Evolutionary conservation across 2,329 filamentous ascomycete genomes (phyloP).

Genomic region (Colletotrichum sp.): DNA sequence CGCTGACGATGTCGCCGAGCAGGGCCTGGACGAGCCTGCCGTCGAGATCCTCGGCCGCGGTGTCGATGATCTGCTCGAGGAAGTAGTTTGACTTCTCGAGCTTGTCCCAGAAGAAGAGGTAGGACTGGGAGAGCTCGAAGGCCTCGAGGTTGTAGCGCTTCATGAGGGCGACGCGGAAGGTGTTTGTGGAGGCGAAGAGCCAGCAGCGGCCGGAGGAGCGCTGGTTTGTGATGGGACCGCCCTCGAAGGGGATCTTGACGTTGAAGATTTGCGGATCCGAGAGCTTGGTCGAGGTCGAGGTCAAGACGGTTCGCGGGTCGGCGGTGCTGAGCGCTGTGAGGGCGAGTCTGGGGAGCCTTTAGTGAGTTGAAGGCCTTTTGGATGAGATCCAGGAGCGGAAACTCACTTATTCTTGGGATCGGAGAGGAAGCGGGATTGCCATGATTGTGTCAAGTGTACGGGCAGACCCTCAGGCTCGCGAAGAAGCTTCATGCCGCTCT

Average conservation of each 20-base stretch:
- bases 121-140: slow-evolving; percentile 88
- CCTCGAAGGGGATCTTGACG: slow-evolving; percentile 81
- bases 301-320: slow-evolving; percentile 70
- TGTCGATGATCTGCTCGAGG: slow-evolving; percentile 82
- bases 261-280: slow-evolving; percentile 84
- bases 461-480: slow-evolving; percentile 53
- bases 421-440: slow-evolving; percentile 66
- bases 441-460: slow-evolving; percentile 55
- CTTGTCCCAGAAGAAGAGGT: slow-evolving; percentile 94
- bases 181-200: slow-evolving; percentile 91
- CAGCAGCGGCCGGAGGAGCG: slow-evolving; percentile 83
- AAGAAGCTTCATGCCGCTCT: slow-evolving; percentile 49
- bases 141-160: slow-evolving; percentile 77
- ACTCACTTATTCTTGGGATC: slow-evolving; percentile 69
- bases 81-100: slow-evolving; percentile 92
- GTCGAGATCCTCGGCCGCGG: slow-evolving; percentile 72
- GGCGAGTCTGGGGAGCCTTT: slow-evolving; percentile 62
- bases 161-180: slow-evolving; percentile 89
- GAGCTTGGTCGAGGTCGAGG: slow-evolving; percentile 66
- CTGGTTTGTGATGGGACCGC: slow-evolving; percentile 85
- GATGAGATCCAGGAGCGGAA: not conserved
- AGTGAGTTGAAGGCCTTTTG: not conserved
- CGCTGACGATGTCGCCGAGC: slow-evolving; percentile 71
- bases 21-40: slow-evolving; percentile 75
- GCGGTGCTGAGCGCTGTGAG: slow-evolving; percentile 74